A percentile compares a stretch with the other conserved stretches of the same genome.
Evolutionary conservation across 305 asterid genomes (phyloP).

Genomic region (Solanum hybrid): DNA sequence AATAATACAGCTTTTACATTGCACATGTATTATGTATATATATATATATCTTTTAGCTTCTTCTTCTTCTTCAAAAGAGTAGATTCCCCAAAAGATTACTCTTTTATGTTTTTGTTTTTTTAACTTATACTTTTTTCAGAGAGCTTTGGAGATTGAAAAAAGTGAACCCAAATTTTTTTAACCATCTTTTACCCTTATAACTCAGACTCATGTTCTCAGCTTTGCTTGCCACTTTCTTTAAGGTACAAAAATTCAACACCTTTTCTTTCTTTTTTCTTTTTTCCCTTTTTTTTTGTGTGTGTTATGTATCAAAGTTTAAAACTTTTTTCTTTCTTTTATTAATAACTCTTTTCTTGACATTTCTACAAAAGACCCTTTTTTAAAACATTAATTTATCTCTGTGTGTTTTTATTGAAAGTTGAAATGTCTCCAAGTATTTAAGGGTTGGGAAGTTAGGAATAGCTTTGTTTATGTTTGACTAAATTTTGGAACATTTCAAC

Average conservation of each 20-base stretch:
- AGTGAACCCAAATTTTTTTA: slow-evolving; percentile 15
- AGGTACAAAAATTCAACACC: slow-evolving; percentile 25
- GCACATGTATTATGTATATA: background rate
- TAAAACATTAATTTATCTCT: background rate
- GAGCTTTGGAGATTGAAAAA: slow-evolving; percentile 23
- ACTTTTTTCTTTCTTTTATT: slow-evolving; percentile 10
- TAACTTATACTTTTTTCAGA: slow-evolving; percentile 9
- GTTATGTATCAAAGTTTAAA: slow-evolving; percentile 12
- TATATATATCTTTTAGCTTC: slow-evolving; percentile 1
- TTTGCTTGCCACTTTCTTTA: slow-evolving; percentile 21
- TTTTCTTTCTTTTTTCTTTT: slow-evolving; percentile 5
- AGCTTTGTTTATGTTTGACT: slow-evolving; percentile 27
- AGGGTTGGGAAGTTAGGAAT: slow-evolving; percentile 21
- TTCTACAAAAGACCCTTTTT: background rate
- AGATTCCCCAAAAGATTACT: slow-evolving; percentile 23
- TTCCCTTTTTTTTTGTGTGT: background rate
- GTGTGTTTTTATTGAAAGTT: slow-evolving; percentile 8
- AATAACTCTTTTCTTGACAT: slow-evolving; percentile 1
- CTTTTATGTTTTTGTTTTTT: slow-evolving; percentile 5
- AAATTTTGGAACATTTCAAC: slow-evolving; percentile 33
- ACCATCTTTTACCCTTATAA: slow-evolving; percentile 10
- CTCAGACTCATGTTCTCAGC: slow-evolving; percentile 16
- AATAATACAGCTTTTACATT: slow-evolving; percentile 1
- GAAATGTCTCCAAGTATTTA: slow-evolving; percentile 6
- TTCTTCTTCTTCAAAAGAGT: slow-evolving; percentile 5